Evolutionary conservation across 257 asterid species (phyloP), one percentile per base, ranked within the genome.

Genomic region (Gentiana macrophylla): DNA sequence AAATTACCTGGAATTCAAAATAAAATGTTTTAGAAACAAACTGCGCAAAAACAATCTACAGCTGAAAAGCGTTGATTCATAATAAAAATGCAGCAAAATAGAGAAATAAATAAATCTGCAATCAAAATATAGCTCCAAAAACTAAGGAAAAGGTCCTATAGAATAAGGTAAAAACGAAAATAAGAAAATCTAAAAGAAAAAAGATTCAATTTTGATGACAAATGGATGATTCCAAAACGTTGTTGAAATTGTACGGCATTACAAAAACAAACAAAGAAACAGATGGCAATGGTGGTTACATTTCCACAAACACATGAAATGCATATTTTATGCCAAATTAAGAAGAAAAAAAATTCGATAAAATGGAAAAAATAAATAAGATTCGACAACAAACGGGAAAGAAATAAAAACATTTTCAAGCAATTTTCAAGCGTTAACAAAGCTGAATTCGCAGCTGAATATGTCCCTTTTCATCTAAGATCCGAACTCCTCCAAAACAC

Each of bases 1-100:
- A 60, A 62, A 57, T 60, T 68, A 73, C 80, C 92, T 77, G 82
- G 47, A 56, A 66, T 35, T 37, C 8, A 35, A 37, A 53, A 35
- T 12, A 41, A 62, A 56, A 43, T 35, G 6, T 41, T 7, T 53
- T 32, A 49, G 41, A 24, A 50, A 37, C 61, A 59, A 47, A 50
- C 5, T 55, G 15, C 32, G 47, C 12, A 2, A 45, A 10, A 35
- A 63, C 6, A 12, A 52, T 32, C 2, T 48, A 12, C 10, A 0
- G 8, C 8, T 41, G 46, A 41, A 46, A 12, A 66, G 11, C 15
- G 32, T 35, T n/a, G 2, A 32, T 32, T 24, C 33, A 35, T 44
- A 57, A 3, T 36, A 37, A 55, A 10, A 38, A 50, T 51, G 46
- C 33, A 45, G n/a, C 49, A 5, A 32, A 38, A 41, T 7, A 41